These are phyloP conservation scores for Cucurbitaria berberidis DNA, from an alignment of 2,329 filamentous ascomycete species.

Conservation along the genomic window DNA sequence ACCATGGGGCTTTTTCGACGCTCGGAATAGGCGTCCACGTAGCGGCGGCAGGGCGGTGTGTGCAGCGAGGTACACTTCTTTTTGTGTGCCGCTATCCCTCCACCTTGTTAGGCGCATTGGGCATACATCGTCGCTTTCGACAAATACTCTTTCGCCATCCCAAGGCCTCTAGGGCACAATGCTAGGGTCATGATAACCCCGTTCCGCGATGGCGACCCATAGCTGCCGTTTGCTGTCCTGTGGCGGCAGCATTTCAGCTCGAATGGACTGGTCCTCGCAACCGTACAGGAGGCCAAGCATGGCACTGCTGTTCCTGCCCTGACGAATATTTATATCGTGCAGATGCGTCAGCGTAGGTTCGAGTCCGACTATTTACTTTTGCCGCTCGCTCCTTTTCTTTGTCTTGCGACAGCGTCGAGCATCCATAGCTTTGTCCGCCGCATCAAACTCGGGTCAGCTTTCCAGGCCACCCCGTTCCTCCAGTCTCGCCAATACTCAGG, in stretches of 20 bases:
- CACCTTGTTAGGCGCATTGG: conserved; percentile 33
- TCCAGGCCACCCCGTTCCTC: conserved; percentile 17
- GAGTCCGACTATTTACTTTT: conserved; percentile 1
- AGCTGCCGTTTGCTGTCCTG: conserved; percentile 29
- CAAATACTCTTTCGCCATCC: conserved; percentile 37
- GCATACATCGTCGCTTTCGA: conserved; percentile 28
- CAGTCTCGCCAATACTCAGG: conserved; percentile 16
- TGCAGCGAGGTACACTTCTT: conserved; percentile 28
- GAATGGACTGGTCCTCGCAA: conserved; percentile 30
- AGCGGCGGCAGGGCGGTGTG: conserved; percentile 31
- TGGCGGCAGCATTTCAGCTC: conserved; percentile 41
- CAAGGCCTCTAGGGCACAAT: conserved; percentile 33
- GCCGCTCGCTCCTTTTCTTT: background rate
- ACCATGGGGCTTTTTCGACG: conserved; percentile 23
- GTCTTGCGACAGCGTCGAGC: conserved; percentile 2
- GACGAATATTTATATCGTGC: conserved; percentile 31
- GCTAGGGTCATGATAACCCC: conserved; percentile 27
- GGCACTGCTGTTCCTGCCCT: conserved; percentile 18
- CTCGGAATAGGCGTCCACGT: conserved; percentile 32
- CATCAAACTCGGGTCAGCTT: conserved; percentile 21
- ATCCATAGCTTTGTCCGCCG: conserved; percentile 14
- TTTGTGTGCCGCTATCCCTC: conserved; percentile 27
- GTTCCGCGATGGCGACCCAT: conserved; percentile 33
- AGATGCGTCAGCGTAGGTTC: conserved; percentile 6
- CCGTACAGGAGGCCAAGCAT: conserved; percentile 33